Evolutionary conservation across 2,329 filamentous ascomycete species (phyloP), one percentile per base, ranked within the genome.

Genomic region (Dactylonectria macrodidyma): DNA sequence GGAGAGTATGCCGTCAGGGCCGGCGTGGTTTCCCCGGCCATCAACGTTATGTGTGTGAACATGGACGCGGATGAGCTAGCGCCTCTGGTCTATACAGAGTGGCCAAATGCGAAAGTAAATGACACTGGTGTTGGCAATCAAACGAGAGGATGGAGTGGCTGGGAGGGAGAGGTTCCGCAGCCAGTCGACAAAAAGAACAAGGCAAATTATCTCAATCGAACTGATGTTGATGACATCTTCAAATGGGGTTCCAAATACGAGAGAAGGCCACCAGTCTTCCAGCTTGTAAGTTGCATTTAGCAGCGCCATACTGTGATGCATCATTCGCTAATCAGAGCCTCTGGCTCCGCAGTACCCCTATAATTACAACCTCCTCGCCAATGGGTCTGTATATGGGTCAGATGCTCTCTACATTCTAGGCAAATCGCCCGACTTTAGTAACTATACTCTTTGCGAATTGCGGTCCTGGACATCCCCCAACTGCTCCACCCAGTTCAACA

Each of bases 31-130:
- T 92, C 90, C 0, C 93, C 93, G 0, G 85, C 88, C 0, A 80
- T 95, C 51, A 94, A 95, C 69, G 91, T 93, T 0, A 79, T 95
- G 36, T 96, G 93, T 72, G 91, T 87, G 1, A 92, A 92, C 48
- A 84, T 95, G 83, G 84, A 85, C 0, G 65, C 78, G 22, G 73
- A 83, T 0, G 91, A 94, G 61, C 79, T 95, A 2, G 78, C 76
- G 0, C 92, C 92, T 0, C 79, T 95, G 2, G 82, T 95, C 0
- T 94, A 91, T 67, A 84, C 84, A 0, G 70, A 79, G 2, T 95
- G 91, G 91, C 87, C 88, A 0, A 63, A 85, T 33, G 82, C 76
- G 1, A 74, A 62, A 8, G 81, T 54, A 12, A 80, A 70, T 8
- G 16, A 26, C n/a, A 85, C 77, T 19, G 84, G 71, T 47, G 79